phyloP scores from a whole-genome alignment of 2,329 filamentous ascomycete genomes.

The Ophiostoma pallidulum region DNA sequence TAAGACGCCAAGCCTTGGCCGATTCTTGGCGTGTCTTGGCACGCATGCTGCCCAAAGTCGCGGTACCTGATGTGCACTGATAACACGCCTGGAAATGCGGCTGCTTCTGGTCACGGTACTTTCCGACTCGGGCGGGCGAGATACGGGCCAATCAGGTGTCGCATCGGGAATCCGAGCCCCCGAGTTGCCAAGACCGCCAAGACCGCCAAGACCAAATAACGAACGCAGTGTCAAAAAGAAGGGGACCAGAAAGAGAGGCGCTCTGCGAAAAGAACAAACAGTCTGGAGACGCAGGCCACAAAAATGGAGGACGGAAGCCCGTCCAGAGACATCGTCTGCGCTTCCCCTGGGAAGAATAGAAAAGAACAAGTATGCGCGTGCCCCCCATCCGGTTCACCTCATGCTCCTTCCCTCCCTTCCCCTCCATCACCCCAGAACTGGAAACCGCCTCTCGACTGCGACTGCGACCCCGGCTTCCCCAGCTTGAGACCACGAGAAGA shows the following conservation, averaged over 20 bases:
- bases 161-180: slow-evolving; percentile 1
- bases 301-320: slow-evolving; percentile 2
- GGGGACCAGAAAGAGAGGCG: background rate
- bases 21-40: slow-evolving; percentile 21
- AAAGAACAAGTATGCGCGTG: slow-evolving; percentile 10
- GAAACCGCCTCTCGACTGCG: too few relatives aligned
- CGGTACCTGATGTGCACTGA: too few relatives aligned
- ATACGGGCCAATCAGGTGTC: slow-evolving; percentile 5
- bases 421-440: background rate
- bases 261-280: background rate
- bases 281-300: background rate
- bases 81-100: too few relatives aligned
- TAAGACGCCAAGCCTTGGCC: slow-evolving; percentile 18
- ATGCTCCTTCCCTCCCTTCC: background rate
- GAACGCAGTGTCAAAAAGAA: slow-evolving; percentile 4
- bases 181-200: slow-evolving; percentile 17
- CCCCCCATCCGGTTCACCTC: background rate
- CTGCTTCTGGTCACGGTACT: too few relatives aligned
- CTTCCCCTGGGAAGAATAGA: slow-evolving; percentile 5
- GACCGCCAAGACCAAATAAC: slow-evolving; percentile 13
- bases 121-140: background rate
- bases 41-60: too few relatives aligned
- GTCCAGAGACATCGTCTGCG: slow-evolving; percentile 3
- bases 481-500: too few relatives aligned
- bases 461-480: too few relatives aligned